Evolutionary conservation across 495 filamentous ascomycete genomes (phyloP).

Genomic region (Poronia punctata): DNA sequence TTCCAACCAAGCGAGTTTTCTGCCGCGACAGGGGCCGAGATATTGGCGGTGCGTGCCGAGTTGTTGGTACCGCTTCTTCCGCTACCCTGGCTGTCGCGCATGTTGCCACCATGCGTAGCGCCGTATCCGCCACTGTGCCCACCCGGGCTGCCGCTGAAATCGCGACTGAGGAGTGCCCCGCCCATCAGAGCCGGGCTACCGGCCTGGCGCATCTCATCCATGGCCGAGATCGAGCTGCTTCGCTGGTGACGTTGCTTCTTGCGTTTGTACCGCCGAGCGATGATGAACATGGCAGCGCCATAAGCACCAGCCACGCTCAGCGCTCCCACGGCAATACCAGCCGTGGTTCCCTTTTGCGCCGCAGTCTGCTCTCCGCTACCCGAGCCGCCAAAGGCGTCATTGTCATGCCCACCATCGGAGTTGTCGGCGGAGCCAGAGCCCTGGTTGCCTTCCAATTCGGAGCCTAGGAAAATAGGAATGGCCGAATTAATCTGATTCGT

Average conservation of each 20-base stretch:
- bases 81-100: slow-evolving; percentile 60
- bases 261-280: slow-evolving; percentile 89
- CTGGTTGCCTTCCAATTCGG: slow-evolving; percentile 33
- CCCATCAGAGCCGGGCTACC: slow-evolving; percentile 53
- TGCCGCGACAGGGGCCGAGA: slow-evolving; percentile 82
- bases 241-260: slow-evolving; percentile 75
- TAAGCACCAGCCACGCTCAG: slow-evolving; percentile 81
- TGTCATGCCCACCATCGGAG: slow-evolving; percentile 16
- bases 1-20: slow-evolving; percentile 99
- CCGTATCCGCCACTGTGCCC: slow-evolving; percentile 35
- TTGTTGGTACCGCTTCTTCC: slow-evolving; percentile 63
- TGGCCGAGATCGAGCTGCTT: slow-evolving; percentile 56
- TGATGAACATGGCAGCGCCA: slow-evolving; percentile 96
- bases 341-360: slow-evolving; percentile 64
- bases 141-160: slow-evolving; percentile 36
- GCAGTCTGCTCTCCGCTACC: slow-evolving; percentile 36
- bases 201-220: slow-evolving; percentile 46
- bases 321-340: slow-evolving; percentile 73
- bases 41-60: slow-evolving; percentile 64
- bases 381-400: slow-evolving; percentile 34
- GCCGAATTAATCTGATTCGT: slow-evolving; percentile 77
- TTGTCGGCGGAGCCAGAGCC: slow-evolving; percentile 19
- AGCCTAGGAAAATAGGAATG: slow-evolving; percentile 66
- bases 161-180: slow-evolving; percentile 42
- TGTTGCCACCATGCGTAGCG: slow-evolving; percentile 26